A percentile compares a stretch with the other conserved stretches of the same genome.
Conservation (phyloP, 2,329 filamentous ascomycete species). For the Pseudogymnoascus sp. region DNA sequence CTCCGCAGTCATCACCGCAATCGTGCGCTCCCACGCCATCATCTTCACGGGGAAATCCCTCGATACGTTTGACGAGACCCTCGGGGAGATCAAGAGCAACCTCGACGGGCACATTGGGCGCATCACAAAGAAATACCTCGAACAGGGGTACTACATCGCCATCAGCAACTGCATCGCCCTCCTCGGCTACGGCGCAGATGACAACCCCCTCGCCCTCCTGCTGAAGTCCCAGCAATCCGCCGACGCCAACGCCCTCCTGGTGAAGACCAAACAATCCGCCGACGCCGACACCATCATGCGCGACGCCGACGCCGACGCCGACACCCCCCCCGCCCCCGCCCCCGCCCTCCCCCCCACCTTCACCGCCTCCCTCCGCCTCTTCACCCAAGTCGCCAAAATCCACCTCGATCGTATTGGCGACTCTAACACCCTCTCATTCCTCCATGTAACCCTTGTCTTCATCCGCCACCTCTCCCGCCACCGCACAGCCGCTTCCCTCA, state of each 20-base stretch:
- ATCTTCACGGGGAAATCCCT: constrained; percentile 47
- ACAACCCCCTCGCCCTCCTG: constrained; percentile 12
- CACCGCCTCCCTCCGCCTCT: constrained; percentile 10
- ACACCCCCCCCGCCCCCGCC: background rate
- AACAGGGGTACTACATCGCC: constrained; percentile 47
- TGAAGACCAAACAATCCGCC: background rate
- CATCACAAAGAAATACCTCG: constrained; percentile 37
- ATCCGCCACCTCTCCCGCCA: constrained; percentile 19
- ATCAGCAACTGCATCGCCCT: constrained; percentile 36
- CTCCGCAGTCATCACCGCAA: constrained; percentile 46
- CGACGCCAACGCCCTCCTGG: background rate
- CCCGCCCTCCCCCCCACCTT: background rate
- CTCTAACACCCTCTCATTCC: constrained; percentile 24
- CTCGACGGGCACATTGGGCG: constrained; percentile 51
- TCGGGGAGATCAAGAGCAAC: constrained; percentile 41
- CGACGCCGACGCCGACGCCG: background rate
- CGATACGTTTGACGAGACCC: constrained; percentile 39
- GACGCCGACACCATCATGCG: background rate
- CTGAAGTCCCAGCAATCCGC: background rate
- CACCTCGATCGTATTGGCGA: constrained; percentile 23
- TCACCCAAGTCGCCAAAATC: constrained; percentile 18
- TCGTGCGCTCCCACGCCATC: constrained; percentile 56
- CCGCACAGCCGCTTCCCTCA: constrained; percentile 16
- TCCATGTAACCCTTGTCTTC: constrained; percentile 25
- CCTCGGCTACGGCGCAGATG: constrained; percentile 24